These are phyloP conservation scores for Epithemia pelagica DNA, from an alignment of 108 stramenopile genomes.

Conservation along the genomic window DNA sequence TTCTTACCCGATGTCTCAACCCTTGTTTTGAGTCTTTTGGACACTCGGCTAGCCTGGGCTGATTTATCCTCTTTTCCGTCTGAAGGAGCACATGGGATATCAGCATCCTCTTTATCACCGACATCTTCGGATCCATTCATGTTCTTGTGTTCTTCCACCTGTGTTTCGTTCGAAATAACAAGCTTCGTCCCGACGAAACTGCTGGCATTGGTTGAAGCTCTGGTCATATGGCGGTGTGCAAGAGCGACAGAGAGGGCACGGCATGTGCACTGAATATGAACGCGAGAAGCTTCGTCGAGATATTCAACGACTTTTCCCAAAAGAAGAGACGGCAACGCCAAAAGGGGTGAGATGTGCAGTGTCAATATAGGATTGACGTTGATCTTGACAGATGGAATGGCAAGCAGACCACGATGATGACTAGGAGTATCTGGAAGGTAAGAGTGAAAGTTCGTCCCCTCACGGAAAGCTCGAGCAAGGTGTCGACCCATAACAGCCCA, in stretches of 20 bases:
- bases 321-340: conserved; percentile 38
- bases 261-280: conserved; percentile 31
- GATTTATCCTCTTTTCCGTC: conserved; percentile 5
- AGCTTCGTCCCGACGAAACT: no score
- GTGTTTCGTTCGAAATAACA: no score
- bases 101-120: no score
- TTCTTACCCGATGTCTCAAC: conserved; percentile 53
- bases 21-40: conserved; percentile 65
- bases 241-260: conserved; percentile 17
- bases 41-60: conserved; percentile 25
- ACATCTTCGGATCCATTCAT: no score
- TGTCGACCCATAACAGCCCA: conserved; percentile 70
- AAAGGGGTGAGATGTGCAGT: conserved; percentile 50
- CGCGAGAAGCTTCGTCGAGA: conserved; percentile 17
- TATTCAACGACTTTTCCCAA: conserved; percentile 54
- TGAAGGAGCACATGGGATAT: no score
- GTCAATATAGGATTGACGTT: conserved; percentile 59
- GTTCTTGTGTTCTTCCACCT: no score
- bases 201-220: background rate
- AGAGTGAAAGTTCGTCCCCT: conserved; percentile 30
- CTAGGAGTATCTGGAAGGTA: background rate
- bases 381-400: conserved; percentile 14
- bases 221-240: background rate
- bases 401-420: background rate
- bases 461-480: conserved; percentile 52